phyloP scores from a whole-genome alignment of 2,329 filamentous ascomycete species.

The Albophoma yamanashiensis region DNA sequence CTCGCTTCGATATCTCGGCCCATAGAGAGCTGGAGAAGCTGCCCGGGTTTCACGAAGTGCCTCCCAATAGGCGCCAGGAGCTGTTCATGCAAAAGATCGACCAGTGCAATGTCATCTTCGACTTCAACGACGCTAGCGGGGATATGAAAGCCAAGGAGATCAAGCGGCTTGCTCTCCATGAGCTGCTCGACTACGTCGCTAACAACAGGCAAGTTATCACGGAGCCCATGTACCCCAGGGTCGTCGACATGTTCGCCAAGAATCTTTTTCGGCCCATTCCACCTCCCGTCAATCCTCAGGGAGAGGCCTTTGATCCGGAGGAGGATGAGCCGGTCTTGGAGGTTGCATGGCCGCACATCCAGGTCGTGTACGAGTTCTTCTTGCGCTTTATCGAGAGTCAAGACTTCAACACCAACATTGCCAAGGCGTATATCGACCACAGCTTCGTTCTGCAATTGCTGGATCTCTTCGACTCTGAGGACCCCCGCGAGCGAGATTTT shows the following conservation, averaged over 20 bases:
- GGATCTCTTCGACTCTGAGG: conserved; percentile 97
- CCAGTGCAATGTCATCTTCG: conserved; percentile 99
- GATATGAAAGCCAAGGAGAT: conserved; percentile 99
- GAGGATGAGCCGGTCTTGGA: conserved; percentile 97
- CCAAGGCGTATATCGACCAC: conserved; percentile 97
- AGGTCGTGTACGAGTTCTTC: conserved; percentile 99
- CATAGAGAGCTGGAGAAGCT: conserved; percentile 95
- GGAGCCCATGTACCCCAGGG: conserved; percentile 95
- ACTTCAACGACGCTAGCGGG: conserved; percentile 95
- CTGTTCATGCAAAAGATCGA: conserved; percentile 99
- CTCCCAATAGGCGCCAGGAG: conserved; percentile 87
- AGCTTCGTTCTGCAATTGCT: conserved; percentile 92
- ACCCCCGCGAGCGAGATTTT: conserved; percentile 92
- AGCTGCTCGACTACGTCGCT: conserved; percentile 93
- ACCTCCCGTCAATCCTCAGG: conserved; percentile 93
- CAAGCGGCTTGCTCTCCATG: conserved; percentile 90
- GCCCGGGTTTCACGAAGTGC: conserved; percentile 94
- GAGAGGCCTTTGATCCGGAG: conserved; percentile 95
- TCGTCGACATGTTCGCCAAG: conserved; percentile 99
- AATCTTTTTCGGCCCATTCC: conserved; percentile 96
- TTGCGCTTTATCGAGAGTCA: conserved; percentile 97
- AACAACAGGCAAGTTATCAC: conserved; percentile 98
- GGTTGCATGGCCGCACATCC: conserved; percentile 98
- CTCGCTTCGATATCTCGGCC: conserved; percentile 93
- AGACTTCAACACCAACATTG: conserved; percentile 99